Evolutionary conservation across 805 yeast genomes (phyloP), one percentile per base, ranked within the genome.

Genomic region (Metschnikowia dekortorum): DNA sequence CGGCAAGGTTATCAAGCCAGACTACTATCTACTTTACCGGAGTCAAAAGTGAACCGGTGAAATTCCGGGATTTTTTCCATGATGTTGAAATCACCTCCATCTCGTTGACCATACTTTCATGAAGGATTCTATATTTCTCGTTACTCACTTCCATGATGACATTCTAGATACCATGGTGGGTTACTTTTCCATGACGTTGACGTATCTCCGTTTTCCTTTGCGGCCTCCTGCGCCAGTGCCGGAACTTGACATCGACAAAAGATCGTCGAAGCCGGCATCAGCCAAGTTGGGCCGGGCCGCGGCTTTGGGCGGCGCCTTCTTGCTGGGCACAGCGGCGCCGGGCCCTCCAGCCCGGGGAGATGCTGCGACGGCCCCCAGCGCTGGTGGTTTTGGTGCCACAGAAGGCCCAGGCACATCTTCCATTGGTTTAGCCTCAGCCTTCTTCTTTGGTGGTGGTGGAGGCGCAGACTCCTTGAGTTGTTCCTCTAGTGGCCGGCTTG

Each of bases 271-370:
- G 0, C 74, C 74, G 6, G 76, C 76, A 42, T 61, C 67, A 4
- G 75, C 75, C 51, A 73, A 62, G 28, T 51, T 47, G 18, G 62
- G 54, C 16, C 42, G 30, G 26, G 53, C 46, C 26, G 53, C 37
- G 31, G 59, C 54, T 22, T 52, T 57, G 5, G 57, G 33, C 5
- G 47, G 44, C 10, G 51, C n/a, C 61, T 71, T 59, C 58, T 63
- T 47, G 62, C 58, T 18, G 74, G 76, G 7, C 91, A 92, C 8
- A 95, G 91, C 6, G 89, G 85, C 1, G 84, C 82, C 8, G 79
- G 76, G 1, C 79, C 67, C 9, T 73, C 67, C 52, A 28, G 36
- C 14, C 4, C 48, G 37, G 36, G 39, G 10, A 30, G 49, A 28
- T 16, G 43, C 33, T 39, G 34, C 34, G 34, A 39, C 30, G 9